Evolutionary conservation across 805 yeast species (phyloP), one percentile per base, ranked within the genome.

Genomic region (Kodamaea restingae): DNA sequence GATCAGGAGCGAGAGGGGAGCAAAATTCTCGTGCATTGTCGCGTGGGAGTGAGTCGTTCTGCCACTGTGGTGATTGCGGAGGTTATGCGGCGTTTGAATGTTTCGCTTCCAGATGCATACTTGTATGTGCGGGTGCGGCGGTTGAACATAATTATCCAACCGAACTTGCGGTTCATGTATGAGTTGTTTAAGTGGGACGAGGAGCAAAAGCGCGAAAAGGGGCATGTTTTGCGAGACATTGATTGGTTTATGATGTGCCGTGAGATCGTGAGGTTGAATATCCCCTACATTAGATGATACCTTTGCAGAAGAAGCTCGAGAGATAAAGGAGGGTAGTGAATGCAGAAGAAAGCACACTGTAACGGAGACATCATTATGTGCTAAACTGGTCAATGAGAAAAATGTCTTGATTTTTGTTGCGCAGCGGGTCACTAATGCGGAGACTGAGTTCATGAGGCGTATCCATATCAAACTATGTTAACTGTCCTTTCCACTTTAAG

Each of bases 31-130:
- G 90, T 91, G 8, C 98, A 91, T 58, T 91, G 98, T 52, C 84
- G 95, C 54, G 97, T 88, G 35, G 98, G 98, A 0, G 98, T 91
- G 3, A 86, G 96, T 0, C 68, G 98, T 40, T 86, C 95, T 2
- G 98, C 97, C 0, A 87, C 97, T 0, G 95, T 91, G 8, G 91
- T 95, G 50, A 91, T 91, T 48, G 96, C 96, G 1, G 97, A 88
- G 55, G 91, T 87, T 27, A 90, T 91, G 96, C 76, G 78, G 48
- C 63, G 95, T 29, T 61, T 84, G 38, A 63, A 75, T 11, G 65
- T 87, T 39, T 76, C 78, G 31, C 63, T 91, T 20, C 80, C 93
- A 2, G 68, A 81, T 22, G 96, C 98, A 0, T 91, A 90, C 53
- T 61, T 90, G 31, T 88, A 71, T 61, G 96, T 88, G n/a, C 71